Percentiles rank a stretch among this genome's conserved stretches.
phyloP scores from a whole-genome alignment of 2,329 filamentous ascomycete species.

The Calonectria pseudoreteaudii region DNA sequence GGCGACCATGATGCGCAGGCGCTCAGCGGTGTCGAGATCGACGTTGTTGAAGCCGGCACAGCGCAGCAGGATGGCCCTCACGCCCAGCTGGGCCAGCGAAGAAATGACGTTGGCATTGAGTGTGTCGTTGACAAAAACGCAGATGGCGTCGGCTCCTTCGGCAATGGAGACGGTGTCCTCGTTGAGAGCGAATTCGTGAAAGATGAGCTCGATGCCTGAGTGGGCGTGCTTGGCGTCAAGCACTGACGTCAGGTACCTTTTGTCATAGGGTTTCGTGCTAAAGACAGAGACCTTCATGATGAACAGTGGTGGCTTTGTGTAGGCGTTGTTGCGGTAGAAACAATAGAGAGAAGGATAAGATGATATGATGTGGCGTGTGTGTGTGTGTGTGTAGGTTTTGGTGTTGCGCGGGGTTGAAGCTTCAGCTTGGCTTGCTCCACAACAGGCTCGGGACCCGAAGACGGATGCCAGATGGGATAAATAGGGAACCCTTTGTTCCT shows the following conservation, averaged over 20 bases:
- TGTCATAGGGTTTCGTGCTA: conserved; percentile 74
- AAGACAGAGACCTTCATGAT: conserved; percentile 72
- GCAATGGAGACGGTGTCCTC: conserved; percentile 68
- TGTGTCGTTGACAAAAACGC: conserved; percentile 76
- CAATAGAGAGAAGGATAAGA: not conserved
- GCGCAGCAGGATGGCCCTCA: conserved; percentile 71
- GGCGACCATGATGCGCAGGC: conserved; percentile 69
- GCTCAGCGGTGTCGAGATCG: conserved; percentile 66
- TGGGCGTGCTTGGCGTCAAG: conserved; percentile 48
- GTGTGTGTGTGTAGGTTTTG: conserved; percentile 15
- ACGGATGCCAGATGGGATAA: conserved; percentile 7
- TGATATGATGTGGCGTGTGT: not conserved
- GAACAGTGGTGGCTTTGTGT: not conserved
- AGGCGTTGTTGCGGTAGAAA: not conserved
- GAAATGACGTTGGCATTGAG: conserved; percentile 64
- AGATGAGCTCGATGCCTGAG: conserved; percentile 60
- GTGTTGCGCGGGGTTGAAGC: conserved; percentile 34
- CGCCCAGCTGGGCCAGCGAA: conserved; percentile 60
- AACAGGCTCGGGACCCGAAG: conserved; percentile 7
- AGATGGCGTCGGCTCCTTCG: conserved; percentile 66
- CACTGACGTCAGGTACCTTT: conserved; percentile 62
- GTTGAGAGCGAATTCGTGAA: conserved; percentile 69
- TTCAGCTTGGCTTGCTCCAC: conserved; percentile 37
- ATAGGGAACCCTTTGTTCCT: not conserved
- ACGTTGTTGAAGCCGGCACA: conserved; percentile 79